These are phyloP conservation scores for Xylariaceae sp. DNA, from an alignment of 2,329 filamentous ascomycete species.

Conservation along the genomic window DNA sequence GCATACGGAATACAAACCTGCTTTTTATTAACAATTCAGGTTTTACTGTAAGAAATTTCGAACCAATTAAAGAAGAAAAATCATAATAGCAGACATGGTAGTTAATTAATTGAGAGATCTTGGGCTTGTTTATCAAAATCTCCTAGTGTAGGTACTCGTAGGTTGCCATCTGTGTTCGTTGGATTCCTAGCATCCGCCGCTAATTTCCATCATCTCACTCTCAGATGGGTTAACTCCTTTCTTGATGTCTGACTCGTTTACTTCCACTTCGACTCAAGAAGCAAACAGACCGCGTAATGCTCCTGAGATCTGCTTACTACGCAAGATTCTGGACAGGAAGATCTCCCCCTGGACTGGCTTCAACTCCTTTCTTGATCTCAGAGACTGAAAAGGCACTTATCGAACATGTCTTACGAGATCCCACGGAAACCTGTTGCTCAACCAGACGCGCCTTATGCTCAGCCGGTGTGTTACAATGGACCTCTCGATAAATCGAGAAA, in stretches of 20 bases:
- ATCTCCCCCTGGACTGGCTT: background rate
- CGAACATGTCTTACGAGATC: conserved; percentile 12
- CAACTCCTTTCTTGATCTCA: background rate
- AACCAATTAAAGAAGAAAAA: too few species aligned
- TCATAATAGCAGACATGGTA: too few species aligned
- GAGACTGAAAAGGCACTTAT: conserved; percentile 2
- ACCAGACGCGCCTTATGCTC: background rate
- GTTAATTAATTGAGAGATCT: too few species aligned
- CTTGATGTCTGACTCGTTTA: background rate
- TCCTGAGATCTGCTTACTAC: background rate
- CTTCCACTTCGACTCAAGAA: background rate
- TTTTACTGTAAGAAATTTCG: too few species aligned
- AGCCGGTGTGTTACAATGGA: conserved; percentile 9
- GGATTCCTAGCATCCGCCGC: too few species aligned
- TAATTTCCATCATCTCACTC: too few species aligned
- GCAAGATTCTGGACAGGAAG: background rate
- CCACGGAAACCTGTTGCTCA: conserved; percentile 23
- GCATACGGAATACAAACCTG: too few species aligned
- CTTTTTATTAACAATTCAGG: too few species aligned
- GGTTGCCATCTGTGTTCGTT: too few species aligned
- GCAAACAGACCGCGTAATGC: background rate
- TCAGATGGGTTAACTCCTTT: too few species aligned
- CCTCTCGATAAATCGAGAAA: conserved; percentile 22
- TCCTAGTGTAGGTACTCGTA: too few species aligned
- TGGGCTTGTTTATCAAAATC: too few species aligned